Evolutionary conservation across 805 yeast genomes (phyloP), one percentile per base, ranked within the genome.

Genomic region (Suhomyces xylopsoci): DNA sequence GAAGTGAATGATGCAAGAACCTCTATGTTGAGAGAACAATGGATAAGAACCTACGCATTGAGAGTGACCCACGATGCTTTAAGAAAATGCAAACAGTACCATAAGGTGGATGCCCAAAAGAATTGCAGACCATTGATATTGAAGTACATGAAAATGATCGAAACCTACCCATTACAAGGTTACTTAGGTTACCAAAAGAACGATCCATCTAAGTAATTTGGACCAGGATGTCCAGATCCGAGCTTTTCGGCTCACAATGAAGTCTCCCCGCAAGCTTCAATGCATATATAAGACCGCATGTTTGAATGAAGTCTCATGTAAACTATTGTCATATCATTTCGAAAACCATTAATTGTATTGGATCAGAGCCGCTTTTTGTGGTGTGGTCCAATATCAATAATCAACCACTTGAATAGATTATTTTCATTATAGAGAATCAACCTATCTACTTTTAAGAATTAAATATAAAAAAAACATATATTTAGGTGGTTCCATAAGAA

Each of bases 101-200:
- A 75, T 53, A 71, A 74, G 46, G 64, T 67, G 40, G 79, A 75
- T 55, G 77, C 77, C 19, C 78, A 74, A 58, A 91, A 88, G 73
- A 89, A 87, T 69, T 89, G 96, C 74, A 82, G 85, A 69, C 88
- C 88, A 46, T 75, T 89, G 62, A 87, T 91, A 28, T 85, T 87
- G 72, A 82, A 77, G 73, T 88, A 89, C 68, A 73, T 89, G 76
- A 88, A 85, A 61, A 78, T 89, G 88, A 76, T 88, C 52, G 92
- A 90, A 52, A 71, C 79, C 48, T 81, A 86, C 60, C 81, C 83
- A 60, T 79, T 86, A 55, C 80, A 82, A 60, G 96, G 96, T 44
- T 88, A 79, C 72, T 74, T 84, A 65, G 93, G 90, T n/a, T 88
- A 88, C 74, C 96, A 89, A 75, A 86, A 89, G 80, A 88, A 88